These are phyloP conservation scores for Tilletia caries DNA, from an alignment of 1,284 basidiomycete genomes.

Conservation along the genomic window DNA sequence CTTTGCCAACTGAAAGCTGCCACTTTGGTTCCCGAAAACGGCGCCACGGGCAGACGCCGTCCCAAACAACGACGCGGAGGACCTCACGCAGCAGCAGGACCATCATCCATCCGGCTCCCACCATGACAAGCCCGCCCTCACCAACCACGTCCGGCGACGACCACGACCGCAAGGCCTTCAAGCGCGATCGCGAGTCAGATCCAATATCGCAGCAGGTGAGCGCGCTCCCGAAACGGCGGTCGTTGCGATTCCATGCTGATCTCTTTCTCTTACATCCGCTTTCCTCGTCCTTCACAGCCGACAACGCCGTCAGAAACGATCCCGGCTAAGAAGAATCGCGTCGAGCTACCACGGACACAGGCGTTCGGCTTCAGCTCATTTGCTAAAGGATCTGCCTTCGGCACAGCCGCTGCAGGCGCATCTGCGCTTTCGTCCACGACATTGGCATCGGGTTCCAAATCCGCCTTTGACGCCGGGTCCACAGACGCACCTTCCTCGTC, in stretches of 20 bases:
- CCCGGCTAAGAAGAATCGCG: constrained; percentile 42
- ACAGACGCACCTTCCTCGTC: background rate
- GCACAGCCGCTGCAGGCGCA: background rate
- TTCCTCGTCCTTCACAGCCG: background rate
- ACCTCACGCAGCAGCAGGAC: background rate
- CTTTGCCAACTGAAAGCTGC: too few species aligned
- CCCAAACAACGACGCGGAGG: too few species aligned
- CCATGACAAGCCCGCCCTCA: background rate
- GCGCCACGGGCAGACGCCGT: too few species aligned
- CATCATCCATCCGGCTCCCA: too few species aligned
- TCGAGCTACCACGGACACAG: constrained; percentile 19
- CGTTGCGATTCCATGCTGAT: background rate
- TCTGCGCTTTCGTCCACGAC: background rate
- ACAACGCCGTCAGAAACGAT: constrained; percentile 24
- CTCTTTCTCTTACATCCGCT: background rate
- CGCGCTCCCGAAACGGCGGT: background rate
- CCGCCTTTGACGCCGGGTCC: background rate
- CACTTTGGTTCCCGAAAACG: too few species aligned
- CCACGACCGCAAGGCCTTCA: constrained; percentile 5
- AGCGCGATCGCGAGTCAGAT: constrained; percentile 9
- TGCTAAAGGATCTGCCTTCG: constrained; percentile 30
- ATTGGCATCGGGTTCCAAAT: background rate
- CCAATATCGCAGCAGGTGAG: background rate
- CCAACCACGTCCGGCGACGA: constrained; percentile 3
- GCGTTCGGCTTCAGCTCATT: constrained; percentile 42